Base-by-base conservation (phyloP, 129 eudicot genomes). In the Flaveria linearis region DNA sequence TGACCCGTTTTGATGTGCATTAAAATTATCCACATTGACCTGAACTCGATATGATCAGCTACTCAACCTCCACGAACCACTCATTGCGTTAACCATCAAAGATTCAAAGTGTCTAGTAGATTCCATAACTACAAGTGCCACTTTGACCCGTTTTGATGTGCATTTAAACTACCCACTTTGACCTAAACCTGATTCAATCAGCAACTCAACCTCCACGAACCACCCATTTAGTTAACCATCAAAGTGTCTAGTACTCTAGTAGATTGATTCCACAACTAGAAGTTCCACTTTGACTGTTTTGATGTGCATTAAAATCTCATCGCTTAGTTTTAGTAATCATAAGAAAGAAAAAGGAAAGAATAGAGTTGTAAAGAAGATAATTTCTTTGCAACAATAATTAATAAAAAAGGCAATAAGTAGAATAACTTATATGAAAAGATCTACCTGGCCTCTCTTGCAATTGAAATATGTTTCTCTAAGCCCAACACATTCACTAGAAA, bases 401-500 rank as follows among this genome's bases (percentile, higher is more conserved):
- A 11, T 16, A 50, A 71, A 71, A 14, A 20, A 71, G 16, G 5
- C 57, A 1, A 41, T 6, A 55, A 20, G 30, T 68, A 15, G 63
- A 42, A 73, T 33, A 63, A 50, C 57, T 43, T 63, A 39, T 18
- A 41, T 9, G 53, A 42, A 13, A 58, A 71, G 45, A 72, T 69
- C 78, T 87, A 66, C 96, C 92, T 92, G 98, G 71, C 98, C 98
- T 83, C 98, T 90, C 82, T 92, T 92, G 91, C 98, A 92, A 84
- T 92, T 90, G 80, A 90, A 92, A 81, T 87, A 92, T 18, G 98
- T 92, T 85, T 92, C 96, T 76, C 96, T 77, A 22, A 90, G 83
- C 52, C 96, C 98, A 65, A 92, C 96, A 67, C 98, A 92, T 71
- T 93, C 97, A 67, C 91, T 87, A 8, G 98, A 86, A 30, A 93